phyloP scores from a whole-genome alignment of 495 filamentous ascomycete species.

The Lineolata rhizophorae region DNA sequence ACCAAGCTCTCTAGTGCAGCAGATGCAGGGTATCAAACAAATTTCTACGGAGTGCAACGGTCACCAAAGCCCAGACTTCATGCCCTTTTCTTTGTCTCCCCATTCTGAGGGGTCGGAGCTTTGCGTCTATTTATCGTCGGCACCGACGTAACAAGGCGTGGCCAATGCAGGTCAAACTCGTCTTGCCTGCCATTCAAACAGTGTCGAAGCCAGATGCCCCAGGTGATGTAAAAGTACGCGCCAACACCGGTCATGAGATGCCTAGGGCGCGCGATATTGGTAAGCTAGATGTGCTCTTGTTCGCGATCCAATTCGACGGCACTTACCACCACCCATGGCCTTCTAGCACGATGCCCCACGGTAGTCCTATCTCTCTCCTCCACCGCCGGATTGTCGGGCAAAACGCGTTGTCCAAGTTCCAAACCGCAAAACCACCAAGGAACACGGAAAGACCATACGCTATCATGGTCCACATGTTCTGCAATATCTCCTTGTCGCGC shows the following conservation, averaged over 20 bases:
- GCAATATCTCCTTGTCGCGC: constrained; percentile 36
- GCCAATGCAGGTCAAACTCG: constrained; percentile 57
- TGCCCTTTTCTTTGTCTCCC: neutral
- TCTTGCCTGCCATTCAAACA: constrained; percentile 59
- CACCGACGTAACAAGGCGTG: constrained; percentile 33
- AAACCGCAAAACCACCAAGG: constrained; percentile 64
- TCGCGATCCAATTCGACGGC: too few species aligned
- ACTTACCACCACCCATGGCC: constrained; percentile 96
- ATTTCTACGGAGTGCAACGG: too few species aligned
- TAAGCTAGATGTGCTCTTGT: constrained; percentile 5
- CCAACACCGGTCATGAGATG: constrained; percentile 43
- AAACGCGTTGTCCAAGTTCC: constrained; percentile 69
- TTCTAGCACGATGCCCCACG: constrained; percentile 79
- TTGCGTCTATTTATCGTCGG: too few species aligned
- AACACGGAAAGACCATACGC: constrained; percentile 49
- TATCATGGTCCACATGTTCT: constrained; percentile 60
- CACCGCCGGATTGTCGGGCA: constrained; percentile 48
- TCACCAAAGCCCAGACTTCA: constrained; percentile 1
- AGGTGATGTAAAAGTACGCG: constrained; percentile 69
- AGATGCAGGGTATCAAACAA: too few species aligned
- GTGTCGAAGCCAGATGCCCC: constrained; percentile 70
- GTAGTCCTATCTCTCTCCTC: constrained; percentile 53
- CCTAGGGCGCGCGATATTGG: constrained; percentile 21
- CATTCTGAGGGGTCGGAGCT: too few species aligned
- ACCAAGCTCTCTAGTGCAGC: too few species aligned